Conservation (phyloP, 2,329 filamentous ascomycete species). For the Penicillium olsonii region DNA sequence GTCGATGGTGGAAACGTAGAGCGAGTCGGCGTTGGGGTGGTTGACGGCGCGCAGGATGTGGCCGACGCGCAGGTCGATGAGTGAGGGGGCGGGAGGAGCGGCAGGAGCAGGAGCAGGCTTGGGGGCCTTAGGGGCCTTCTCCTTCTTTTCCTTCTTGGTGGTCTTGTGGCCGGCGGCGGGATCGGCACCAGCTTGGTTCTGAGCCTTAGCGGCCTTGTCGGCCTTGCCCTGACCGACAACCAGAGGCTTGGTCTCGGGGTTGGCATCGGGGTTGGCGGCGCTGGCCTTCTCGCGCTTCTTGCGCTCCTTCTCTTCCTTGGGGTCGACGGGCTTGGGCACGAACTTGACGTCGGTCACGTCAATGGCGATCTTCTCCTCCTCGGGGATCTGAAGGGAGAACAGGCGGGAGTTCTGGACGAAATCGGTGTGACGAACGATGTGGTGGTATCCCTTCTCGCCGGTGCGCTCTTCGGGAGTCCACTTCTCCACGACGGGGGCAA, state of each 20-base stretch:
- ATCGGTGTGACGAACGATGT: constrained; percentile 88
- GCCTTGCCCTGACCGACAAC: constrained; percentile 42
- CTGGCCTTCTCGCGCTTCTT: constrained; percentile 89
- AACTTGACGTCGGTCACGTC: constrained; percentile 79
- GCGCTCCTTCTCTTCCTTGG: constrained; percentile 93
- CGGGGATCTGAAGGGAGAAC: constrained; percentile 68
- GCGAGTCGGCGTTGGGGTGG: constrained; percentile 94
- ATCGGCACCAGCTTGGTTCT: constrained; percentile 53
- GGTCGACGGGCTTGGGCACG: constrained; percentile 84
- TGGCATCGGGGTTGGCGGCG: constrained; percentile 32
- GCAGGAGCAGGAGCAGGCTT: constrained; percentile 70
- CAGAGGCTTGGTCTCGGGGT: constrained; percentile 33
- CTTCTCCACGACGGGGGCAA: constrained; percentile 72
- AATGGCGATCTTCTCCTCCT: constrained; percentile 74
- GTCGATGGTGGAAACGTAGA: constrained; percentile 93
- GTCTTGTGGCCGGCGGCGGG: constrained; percentile 45
- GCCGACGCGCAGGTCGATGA: constrained; percentile 94
- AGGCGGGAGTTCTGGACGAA: constrained; percentile 87
- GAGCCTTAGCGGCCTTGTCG: constrained; percentile 47
- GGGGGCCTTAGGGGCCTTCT: constrained; percentile 86
- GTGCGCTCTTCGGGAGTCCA: constrained; percentile 88
- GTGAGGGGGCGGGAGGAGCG: constrained; percentile 75
- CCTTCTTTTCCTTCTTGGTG: constrained; percentile 71
- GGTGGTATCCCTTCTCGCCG: constrained; percentile 82
- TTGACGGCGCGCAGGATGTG: constrained; percentile 95